These are phyloP conservation scores for Aureobasidium zeae DNA, from an alignment of 2,329 filamentous ascomycete species.

Conservation along the genomic window DNA sequence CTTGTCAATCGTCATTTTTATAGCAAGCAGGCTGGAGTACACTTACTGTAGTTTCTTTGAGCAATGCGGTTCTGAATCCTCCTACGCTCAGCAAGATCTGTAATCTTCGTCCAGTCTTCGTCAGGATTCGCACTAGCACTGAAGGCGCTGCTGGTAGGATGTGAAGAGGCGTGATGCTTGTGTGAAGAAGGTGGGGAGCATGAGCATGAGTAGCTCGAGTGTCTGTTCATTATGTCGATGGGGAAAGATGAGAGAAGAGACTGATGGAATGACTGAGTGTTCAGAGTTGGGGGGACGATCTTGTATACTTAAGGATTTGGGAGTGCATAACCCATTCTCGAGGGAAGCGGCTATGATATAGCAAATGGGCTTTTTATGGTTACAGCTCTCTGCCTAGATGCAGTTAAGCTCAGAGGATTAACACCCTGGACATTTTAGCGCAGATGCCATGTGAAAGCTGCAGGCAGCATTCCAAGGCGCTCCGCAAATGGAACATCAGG, in stretches of 20 bases:
- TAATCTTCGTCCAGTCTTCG: conserved; percentile 99
- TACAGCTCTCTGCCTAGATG: conserved; percentile 14
- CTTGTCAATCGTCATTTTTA: conserved; percentile 20
- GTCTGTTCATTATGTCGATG: conserved; percentile 32
- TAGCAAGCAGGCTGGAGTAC: not conserved
- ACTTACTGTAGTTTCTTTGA: conserved; percentile 90
- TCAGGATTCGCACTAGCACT: conserved; percentile 89
- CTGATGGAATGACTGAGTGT: not conserved
- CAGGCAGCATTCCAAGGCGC: conserved; percentile 13
- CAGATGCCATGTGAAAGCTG: conserved; percentile 16
- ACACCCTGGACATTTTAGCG: conserved; percentile 14
- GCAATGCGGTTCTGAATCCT: conserved; percentile 97
- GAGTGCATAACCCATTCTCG: conserved; percentile 11
- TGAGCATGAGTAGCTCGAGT: conserved; percentile 37
- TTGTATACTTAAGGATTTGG: conserved; percentile 6
- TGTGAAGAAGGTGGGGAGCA: conserved; percentile 37
- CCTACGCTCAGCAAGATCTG: conserved; percentile 85
- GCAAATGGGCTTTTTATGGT: conserved; percentile 14
- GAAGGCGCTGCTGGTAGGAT: conserved; percentile 87
- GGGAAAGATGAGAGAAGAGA: not conserved
- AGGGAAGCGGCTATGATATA: conserved; percentile 14
- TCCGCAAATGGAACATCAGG: conserved; percentile 12
- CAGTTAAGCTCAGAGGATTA: conserved; percentile 16
- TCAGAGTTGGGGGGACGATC: not conserved
- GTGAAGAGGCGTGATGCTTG: conserved; percentile 56